Evolutionary conservation across 345 rosid genomes (phyloP), one percentile per base, ranked within the genome.

Genomic region (Salix udensis): DNA sequence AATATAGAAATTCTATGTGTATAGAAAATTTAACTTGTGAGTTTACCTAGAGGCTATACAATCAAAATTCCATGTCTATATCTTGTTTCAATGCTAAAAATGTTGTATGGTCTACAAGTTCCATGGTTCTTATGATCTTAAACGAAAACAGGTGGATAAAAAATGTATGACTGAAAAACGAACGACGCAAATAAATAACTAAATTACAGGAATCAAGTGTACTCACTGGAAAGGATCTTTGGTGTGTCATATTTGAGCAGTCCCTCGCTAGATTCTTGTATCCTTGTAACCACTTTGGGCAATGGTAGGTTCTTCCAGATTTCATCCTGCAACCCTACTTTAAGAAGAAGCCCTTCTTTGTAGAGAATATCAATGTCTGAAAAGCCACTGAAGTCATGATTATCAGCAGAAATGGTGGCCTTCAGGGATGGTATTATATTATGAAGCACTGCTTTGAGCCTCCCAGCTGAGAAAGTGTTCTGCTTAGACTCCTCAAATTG

Each of bases 211-310:
- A 18, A 68, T 18, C 19, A 24, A 64, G 9, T 44, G 68, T 48
- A 82, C 98, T 91, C 83, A 96, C 99, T 92, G 39, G 97, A 84
- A 53, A 96, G 50, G 39, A 96, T 86, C 84, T 89, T 92, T 70
- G 98, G 98, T n/a, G 87, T 91, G 82, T 91, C 93, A 77, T 83
- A 96, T 86, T 85, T 93, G 79, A 96, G 97, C 28, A 94, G 84
- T 9, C 95, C 94, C 66, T 96, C 91, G 14, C 97, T 87, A 8
- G 94, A 89, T 67, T 92, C 93, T 72, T 86, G 88, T 24, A 92
- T 80, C 64, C 76, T 78, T 74, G 76, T 86, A 39, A 93, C 89
- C 46, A 88, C 83, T 75, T 82, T 91, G 2, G 97, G 97, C 82
- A 91, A 72, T 19, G 94, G 95, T 50, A 94, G 83, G 73, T 88